A percentile compares a stretch with the other conserved stretches of the same genome.
Evolutionary conservation across 371 early-diverging fungal species (phyloP).

Genomic region (Mortierella sp.): DNA sequence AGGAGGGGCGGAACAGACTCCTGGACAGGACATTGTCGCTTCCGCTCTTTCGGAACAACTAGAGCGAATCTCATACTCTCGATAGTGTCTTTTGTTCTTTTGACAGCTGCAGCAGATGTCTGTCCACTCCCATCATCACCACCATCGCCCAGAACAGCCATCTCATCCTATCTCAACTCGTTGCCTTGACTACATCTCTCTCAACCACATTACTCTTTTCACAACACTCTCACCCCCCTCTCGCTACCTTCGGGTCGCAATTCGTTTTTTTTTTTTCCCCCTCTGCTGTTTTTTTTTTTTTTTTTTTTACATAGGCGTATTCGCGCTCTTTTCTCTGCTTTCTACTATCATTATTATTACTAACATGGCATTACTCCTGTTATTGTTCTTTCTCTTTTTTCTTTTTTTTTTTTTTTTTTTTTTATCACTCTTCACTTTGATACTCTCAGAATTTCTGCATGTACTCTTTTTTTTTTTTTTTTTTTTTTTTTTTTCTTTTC

Average conservation of each 20-base stretch:
- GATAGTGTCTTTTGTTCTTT: constrained; percentile 2
- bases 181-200: neutral
- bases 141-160: neutral
- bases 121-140: neutral
- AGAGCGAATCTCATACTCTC: no score
- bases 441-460: neutral
- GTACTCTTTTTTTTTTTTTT: neutral
- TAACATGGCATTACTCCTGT: neutral
- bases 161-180: neutral
- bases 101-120: neutral
- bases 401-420: neutral
- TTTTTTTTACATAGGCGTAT: neutral
- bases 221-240: neutral
- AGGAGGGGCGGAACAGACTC: no score
- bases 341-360: constrained; percentile 9
- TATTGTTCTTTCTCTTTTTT: neutral
- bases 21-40: no score
- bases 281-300: neutral
- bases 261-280: neutral
- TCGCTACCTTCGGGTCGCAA: neutral
- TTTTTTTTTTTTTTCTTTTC: constrained; percentile 8
- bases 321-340: constrained; percentile 2
- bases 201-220: neutral
- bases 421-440: neutral
- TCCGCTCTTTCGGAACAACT: no score